Conservation (phyloP, 495 filamentous ascomycete species). For the Neurospora sp. region DNA sequence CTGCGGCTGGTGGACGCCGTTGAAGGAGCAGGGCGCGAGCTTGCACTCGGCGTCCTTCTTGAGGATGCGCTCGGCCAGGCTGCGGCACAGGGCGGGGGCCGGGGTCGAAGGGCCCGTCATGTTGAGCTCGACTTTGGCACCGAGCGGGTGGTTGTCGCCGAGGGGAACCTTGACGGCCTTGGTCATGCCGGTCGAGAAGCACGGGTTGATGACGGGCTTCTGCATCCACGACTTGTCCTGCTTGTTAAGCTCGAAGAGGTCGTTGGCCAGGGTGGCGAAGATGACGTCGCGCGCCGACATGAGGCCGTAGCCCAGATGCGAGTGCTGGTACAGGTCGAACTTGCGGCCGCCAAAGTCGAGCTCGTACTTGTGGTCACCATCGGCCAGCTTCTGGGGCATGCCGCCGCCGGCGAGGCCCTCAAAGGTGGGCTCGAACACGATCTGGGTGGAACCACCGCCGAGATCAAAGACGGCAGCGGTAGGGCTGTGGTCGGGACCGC, state of each 20-base stretch:
- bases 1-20: constrained; percentile 87
- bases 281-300: constrained; percentile 87
- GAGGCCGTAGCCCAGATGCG: constrained; percentile 92
- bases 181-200: constrained; percentile 71
- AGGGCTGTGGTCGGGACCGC: constrained; percentile 75
- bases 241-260: constrained; percentile 43
- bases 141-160: constrained; percentile 50
- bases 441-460: constrained; percentile 93
- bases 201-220: constrained; percentile 71
- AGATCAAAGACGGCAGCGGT: constrained; percentile 95
- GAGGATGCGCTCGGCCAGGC: constrained; percentile 79
- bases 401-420: constrained; percentile 57
- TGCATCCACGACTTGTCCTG: constrained; percentile 42
- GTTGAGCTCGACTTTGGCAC: constrained; percentile 52
- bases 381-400: constrained; percentile 76
- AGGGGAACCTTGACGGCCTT: constrained; percentile 59
- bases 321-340: constrained; percentile 96
- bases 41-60: constrained; percentile 76
- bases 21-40: constrained; percentile 90
- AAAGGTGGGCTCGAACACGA: constrained; percentile 96
- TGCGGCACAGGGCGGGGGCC: constrained; percentile 77
- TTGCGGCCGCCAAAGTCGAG: constrained; percentile 82
- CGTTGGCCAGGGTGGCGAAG: constrained; percentile 59
- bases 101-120: constrained; percentile 77
- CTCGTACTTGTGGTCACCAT: constrained; percentile 94